phyloP scores from a whole-genome alignment of 306 rosid genomes.

The Castanea mollissima region DNA sequence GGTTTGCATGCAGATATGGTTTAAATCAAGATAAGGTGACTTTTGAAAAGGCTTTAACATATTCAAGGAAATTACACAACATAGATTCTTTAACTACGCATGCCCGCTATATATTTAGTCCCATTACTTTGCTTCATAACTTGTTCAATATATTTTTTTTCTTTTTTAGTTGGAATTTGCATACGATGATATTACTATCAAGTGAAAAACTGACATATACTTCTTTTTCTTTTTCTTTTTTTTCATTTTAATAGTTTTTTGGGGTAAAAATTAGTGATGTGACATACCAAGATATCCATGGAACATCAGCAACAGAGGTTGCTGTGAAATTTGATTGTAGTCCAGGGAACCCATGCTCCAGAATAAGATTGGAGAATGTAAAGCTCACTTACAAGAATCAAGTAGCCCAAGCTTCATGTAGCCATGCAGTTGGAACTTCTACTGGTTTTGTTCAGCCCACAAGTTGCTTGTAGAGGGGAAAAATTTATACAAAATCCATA shows the following conservation, averaged over 20 bases:
- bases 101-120: no score
- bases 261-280: constrained; percentile 30
- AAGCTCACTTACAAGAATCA: constrained; percentile 25
- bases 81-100: no score
- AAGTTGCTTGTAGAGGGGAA: constrained; percentile 17
- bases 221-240: no score
- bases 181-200: no score
- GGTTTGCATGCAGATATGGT: no score
- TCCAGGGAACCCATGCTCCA: constrained; percentile 19
- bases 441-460: constrained; percentile 32
- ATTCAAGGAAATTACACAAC: background rate
- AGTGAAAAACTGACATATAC: background rate
- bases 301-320: constrained; percentile 34
- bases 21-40: no score
- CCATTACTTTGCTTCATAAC: no score
- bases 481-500: background rate
- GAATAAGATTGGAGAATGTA: constrained; percentile 26
- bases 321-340: constrained; percentile 40
- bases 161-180: no score
- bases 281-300: constrained; percentile 28
- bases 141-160: no score
- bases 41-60: background rate
- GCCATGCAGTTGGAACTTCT: constrained; percentile 23
- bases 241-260: background rate
- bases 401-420: constrained; percentile 21